Evolutionary conservation across 192 early-diverging fungal genomes (phyloP).

Genomic region (Coemansia sp.): DNA sequence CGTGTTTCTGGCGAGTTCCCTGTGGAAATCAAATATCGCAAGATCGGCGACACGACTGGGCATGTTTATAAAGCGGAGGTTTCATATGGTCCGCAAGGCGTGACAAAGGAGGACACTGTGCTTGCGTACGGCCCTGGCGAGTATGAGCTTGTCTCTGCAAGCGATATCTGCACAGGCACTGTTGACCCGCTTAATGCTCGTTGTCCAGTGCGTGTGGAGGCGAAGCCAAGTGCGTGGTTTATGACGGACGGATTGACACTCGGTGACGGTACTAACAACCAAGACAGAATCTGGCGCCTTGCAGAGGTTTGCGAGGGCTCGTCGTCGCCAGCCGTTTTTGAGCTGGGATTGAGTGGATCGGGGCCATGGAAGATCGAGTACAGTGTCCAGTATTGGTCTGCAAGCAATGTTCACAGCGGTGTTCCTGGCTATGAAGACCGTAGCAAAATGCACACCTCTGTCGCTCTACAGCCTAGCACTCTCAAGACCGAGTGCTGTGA

Average conservation of each 20-base stretch:
- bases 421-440: conserved; percentile 27
- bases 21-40: conserved; percentile 36
- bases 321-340: conserved; percentile 12
- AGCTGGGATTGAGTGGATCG: conserved; percentile 41
- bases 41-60: conserved; percentile 15
- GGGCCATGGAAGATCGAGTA: conserved; percentile 52
- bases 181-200: conserved; percentile 23
- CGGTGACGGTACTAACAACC: not conserved
- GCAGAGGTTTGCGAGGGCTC: conserved; percentile 29
- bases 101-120: conserved; percentile 15
- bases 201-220: conserved; percentile 43
- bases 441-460: conserved; percentile 25
- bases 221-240: conserved; percentile 47
- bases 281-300: conserved; percentile 21
- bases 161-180: conserved; percentile 35
- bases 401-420: conserved; percentile 19
- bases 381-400: conserved; percentile 42
- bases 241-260: conserved; percentile 9
- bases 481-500: conserved; percentile 38
- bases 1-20: conserved; percentile 36
- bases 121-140: conserved; percentile 41
- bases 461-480: conserved; percentile 37
- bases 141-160: conserved; percentile 41
- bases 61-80: conserved; percentile 16
- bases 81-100: conserved; percentile 4